A percentile compares a stretch with the other conserved stretches of the same genome.
These are phyloP conservation scores for Neofusicoccum sp. DNA, from an alignment of 2,329 filamentous ascomycete genomes.

Conservation along the genomic window DNA sequence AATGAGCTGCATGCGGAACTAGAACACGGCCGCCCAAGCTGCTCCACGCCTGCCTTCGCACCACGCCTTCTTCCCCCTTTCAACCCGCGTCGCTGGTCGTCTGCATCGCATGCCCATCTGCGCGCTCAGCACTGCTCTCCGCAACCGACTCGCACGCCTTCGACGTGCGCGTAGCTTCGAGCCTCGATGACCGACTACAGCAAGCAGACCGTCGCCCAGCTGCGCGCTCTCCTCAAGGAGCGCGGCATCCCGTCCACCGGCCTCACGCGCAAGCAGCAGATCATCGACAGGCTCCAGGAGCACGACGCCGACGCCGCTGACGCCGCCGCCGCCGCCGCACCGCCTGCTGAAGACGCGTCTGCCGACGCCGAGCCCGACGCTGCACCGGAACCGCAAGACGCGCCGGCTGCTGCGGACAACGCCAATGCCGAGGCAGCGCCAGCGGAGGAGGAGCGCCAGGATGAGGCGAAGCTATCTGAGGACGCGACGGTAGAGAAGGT, in stretches of 20 bases:
- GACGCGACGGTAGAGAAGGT: slow-evolving; percentile 8
- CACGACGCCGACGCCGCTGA: slow-evolving; percentile 29
- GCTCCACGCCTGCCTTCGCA: not conserved
- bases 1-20: slow-evolving; percentile 14
- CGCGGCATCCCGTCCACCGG: slow-evolving; percentile 49
- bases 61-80: not conserved
- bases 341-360: slow-evolving; percentile 7
- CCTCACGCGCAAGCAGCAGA: slow-evolving; percentile 51
- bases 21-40: slow-evolving; percentile 3
- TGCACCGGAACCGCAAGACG: not conserved
- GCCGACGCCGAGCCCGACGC: slow-evolving; percentile 12
- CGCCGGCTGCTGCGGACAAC: slow-evolving; percentile 19
- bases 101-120: not conserved
- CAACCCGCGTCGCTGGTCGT: not conserved
- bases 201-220: slow-evolving; percentile 50
- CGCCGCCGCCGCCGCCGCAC: not conserved
- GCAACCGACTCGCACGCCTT: not conserved
- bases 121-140: not conserved
- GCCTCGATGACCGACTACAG: slow-evolving; percentile 45
- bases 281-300: slow-evolving; percentile 48
- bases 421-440: slow-evolving; percentile 24
- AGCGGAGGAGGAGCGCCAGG: slow-evolving; percentile 1
- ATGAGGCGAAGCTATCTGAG: not conserved
- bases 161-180: not conserved
- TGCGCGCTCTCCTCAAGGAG: slow-evolving; percentile 50